phyloP scores from a whole-genome alignment of 139 green algal species.

The Chlorella sorokiniana region DNA sequence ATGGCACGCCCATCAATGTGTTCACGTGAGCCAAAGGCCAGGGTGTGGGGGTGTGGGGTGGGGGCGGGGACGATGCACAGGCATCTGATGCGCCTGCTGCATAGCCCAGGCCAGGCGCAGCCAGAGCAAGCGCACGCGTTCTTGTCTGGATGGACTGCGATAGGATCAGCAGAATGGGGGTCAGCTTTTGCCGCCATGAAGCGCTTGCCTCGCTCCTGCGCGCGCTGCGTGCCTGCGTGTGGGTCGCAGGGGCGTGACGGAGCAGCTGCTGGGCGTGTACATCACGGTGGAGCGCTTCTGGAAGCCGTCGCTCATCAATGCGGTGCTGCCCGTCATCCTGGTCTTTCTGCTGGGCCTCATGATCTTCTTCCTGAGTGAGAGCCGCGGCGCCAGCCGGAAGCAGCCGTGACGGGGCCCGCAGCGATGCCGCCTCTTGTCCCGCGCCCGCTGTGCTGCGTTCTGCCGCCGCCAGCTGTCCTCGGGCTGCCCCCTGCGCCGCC shows the following conservation, averaged over 20 bases:
- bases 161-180: too few relatives aligned
- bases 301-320: slow-evolving; percentile 1
- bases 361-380: slow-evolving; percentile 3
- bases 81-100: too few relatives aligned
- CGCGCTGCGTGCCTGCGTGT: too few relatives aligned
- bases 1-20: neutral
- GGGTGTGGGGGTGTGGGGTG: too few relatives aligned
- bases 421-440: neutral
- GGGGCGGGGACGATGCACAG: too few relatives aligned
- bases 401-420: too few relatives aligned
- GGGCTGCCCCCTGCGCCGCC: too few relatives aligned
- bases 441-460: neutral
- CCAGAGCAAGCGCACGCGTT: too few relatives aligned
- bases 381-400: neutral
- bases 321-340: slow-evolving; percentile 12
- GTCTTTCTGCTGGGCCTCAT: slow-evolving; percentile 6
- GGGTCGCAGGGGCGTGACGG: neutral
- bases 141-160: too few relatives aligned
- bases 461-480: too few relatives aligned
- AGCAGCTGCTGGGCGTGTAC: neutral
- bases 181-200: neutral
- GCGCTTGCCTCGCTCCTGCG: neutral
- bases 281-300: slow-evolving; percentile 13
- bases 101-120: too few relatives aligned
- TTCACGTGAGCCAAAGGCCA: neutral